phyloP scores from a whole-genome alignment of 306 rosid species.

The Albizia julibrissin region DNA sequence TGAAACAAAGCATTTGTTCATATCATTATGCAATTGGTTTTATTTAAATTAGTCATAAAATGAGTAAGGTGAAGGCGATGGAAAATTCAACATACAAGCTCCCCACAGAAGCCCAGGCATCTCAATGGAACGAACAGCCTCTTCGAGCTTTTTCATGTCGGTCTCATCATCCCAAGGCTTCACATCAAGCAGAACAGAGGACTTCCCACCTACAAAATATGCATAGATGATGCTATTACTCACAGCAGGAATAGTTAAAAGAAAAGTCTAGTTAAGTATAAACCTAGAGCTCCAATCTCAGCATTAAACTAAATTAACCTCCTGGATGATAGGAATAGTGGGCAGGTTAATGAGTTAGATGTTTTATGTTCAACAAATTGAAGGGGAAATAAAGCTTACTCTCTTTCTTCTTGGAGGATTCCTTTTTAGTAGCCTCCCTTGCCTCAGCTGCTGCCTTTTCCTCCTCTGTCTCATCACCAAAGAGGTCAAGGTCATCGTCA shows the following conservation, averaged over 20 bases:
- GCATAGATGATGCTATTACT: neutral
- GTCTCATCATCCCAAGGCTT: slow-evolving; percentile 98
- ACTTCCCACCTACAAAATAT: slow-evolving; percentile 71
- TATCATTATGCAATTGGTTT: neutral
- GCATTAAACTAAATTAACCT: neutral
- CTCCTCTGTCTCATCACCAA: slow-evolving; percentile 92
- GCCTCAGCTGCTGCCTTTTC: slow-evolving; percentile 87
- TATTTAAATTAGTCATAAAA: neutral
- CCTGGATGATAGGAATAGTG: neutral
- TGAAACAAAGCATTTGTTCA: slow-evolving; percentile 2
- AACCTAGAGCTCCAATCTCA: neutral
- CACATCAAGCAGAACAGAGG: slow-evolving; percentile 86
- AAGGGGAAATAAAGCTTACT: slow-evolving; percentile 46
- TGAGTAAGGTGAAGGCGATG: neutral
- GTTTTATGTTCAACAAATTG: slow-evolving; percentile 4
- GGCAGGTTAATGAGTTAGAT: neutral
- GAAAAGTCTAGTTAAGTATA: neutral
- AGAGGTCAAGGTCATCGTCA: slow-evolving; percentile 84
- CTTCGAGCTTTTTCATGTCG: slow-evolving; percentile 94
- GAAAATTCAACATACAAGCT: slow-evolving; percentile 62
- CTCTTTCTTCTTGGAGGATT: slow-evolving; percentile 76
- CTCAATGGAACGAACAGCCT: slow-evolving; percentile 74
- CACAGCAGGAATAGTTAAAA: neutral
- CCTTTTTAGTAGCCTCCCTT: slow-evolving; percentile 75
- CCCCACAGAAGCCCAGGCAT: slow-evolving; percentile 86